phyloP scores from a whole-genome alignment of 1,139 yeast species.

The Blastobotrys proliferans region DNA sequence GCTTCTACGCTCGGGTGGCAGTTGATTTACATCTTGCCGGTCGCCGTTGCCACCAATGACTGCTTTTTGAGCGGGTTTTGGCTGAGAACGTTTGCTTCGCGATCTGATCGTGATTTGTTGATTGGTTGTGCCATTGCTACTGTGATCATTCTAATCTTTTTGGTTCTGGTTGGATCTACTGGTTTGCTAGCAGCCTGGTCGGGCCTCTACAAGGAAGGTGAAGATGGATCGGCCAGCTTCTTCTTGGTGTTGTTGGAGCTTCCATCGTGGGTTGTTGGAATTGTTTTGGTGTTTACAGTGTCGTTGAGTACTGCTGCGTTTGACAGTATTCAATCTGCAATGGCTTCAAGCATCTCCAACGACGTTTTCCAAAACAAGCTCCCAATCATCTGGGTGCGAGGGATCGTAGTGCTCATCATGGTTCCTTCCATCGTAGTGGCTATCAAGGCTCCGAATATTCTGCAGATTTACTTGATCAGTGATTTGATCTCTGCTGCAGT shows the following conservation, averaged over 20 bases:
- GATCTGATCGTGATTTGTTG: slow-evolving; percentile 66
- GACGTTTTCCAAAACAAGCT: slow-evolving; percentile 83
- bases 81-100: slow-evolving; percentile 90
- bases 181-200: slow-evolving; percentile 93
- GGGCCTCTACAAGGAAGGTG: slow-evolving; percentile 48
- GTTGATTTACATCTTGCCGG: slow-evolving; percentile 72
- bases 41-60: slow-evolving; percentile 87
- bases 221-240: slow-evolving; percentile 60
- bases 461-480: slow-evolving; percentile 85
- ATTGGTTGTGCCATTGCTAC: slow-evolving; percentile 77
- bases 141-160: slow-evolving; percentile 55
- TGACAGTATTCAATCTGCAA: slow-evolving; percentile 85
- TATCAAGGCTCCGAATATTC: slow-evolving; percentile 70
- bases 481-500: slow-evolving; percentile 85
- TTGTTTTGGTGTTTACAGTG: slow-evolving; percentile 70
- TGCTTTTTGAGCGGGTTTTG: slow-evolving; percentile 90
- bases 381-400: slow-evolving; percentile 61
- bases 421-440: slow-evolving; percentile 85
- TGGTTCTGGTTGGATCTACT: slow-evolving; percentile 71
- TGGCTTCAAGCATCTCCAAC: slow-evolving; percentile 84
- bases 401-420: slow-evolving; percentile 69
- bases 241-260: slow-evolving; percentile 63
- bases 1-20: slow-evolving; percentile 83
- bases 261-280: slow-evolving; percentile 88
- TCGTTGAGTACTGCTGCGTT: slow-evolving; percentile 81